Evolutionary conservation across 2,329 filamentous ascomycete genomes (phyloP), one percentile per base, ranked within the genome.

Genomic region (Simplicillium sp.): DNA sequence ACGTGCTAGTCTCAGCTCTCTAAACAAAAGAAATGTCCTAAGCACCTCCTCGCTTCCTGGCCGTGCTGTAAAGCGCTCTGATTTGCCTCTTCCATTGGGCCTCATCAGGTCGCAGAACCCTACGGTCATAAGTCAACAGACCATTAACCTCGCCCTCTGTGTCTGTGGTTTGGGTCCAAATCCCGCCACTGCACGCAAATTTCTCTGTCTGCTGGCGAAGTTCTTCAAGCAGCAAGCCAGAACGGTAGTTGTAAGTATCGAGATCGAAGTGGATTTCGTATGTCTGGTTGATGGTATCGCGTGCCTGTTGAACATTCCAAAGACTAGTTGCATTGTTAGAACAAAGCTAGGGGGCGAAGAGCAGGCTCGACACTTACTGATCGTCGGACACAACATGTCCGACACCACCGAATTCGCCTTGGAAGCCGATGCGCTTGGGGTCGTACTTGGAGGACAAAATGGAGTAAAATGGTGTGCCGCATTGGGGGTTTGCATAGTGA

Each of bases 111-210:
- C 81, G 64, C 29, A 80, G 54, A 0, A 82, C 43, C 1, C 80
- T 65, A 1, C 82, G 72, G 54, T 86, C 81, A 49, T 84, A 84
- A 0, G 80, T 84, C 48, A 84, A 56, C 42, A 87, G 61, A 0
- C 82, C 82, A 48, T 86, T 87, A 8, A 86, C 77, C 54, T 86
- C 82, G 4, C 81, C 82, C 54, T 86, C 82, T 0, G 86, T 82
- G 49, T 86, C 82, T 0, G 78, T 83, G 0, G 81, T 86, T 62
- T 86, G 82, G 1, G 82, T 86, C 71, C 80, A 86, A 0, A 86
- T 72, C 11, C 73, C 82, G 0, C 75, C 82, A 29, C 74, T 82
- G 59, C 82, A 86, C 0, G 75, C 67, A 42, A 68, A 84, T 11
- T 59, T 59, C 43, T 75, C 66, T 28, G 84, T 73, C 51, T 82